A percentile compares a stretch with the other conserved stretches of the same genome.
Evolutionary conservation across 2,329 filamentous ascomycete species (phyloP).

Genomic region (Elsinoe batatas): DNA sequence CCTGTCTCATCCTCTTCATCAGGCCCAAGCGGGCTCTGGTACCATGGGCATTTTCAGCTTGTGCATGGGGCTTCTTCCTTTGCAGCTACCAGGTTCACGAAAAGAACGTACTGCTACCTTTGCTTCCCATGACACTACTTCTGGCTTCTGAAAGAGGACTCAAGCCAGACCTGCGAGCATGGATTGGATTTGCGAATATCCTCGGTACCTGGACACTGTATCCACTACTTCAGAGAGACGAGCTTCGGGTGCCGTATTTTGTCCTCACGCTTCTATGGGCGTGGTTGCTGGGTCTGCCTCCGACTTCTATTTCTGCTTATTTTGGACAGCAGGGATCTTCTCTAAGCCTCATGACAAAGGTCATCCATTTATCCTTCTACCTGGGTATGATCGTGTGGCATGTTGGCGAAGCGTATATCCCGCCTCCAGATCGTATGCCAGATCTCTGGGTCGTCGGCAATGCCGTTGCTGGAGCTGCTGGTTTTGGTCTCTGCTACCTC

Average conservation of each 20-base stretch:
- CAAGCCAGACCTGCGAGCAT: slow-evolving; percentile 64
- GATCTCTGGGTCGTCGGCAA: slow-evolving; percentile 94
- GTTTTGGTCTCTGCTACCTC: slow-evolving; percentile 77
- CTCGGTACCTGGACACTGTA: slow-evolving; percentile 90
- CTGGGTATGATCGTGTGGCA: slow-evolving; percentile 73
- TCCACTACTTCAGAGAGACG: slow-evolving; percentile 76
- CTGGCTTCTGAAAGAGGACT: slow-evolving; percentile 71
- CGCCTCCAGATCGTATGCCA: slow-evolving; percentile 65
- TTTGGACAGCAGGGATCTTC: slow-evolving; percentile 36
- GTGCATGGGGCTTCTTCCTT: slow-evolving; percentile 93
- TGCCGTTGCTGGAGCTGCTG: slow-evolving; percentile 72
- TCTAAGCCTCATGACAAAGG: slow-evolving; percentile 49
- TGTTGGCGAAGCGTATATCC: slow-evolving; percentile 56
- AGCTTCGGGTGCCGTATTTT: slow-evolving; percentile 72
- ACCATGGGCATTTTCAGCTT: slow-evolving; percentile 69
- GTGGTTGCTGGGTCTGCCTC: slow-evolving; percentile 79
- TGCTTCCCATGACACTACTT: slow-evolving; percentile 87
- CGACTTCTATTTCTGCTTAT: slow-evolving; percentile 61
- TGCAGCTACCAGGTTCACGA: slow-evolving; percentile 98
- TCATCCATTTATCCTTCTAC: slow-evolving; percentile 71
- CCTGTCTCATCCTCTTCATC: slow-evolving; percentile 69
- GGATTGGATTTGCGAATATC: slow-evolving; percentile 94
- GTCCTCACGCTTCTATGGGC: slow-evolving; percentile 83
- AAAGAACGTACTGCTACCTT: slow-evolving; percentile 85
- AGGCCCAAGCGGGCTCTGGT: slow-evolving; percentile 67